Evolutionary conservation across 2,329 filamentous ascomycete genomes (phyloP), one percentile per base, ranked within the genome.

Genomic region (Aspergillus sclerotialis): DNA sequence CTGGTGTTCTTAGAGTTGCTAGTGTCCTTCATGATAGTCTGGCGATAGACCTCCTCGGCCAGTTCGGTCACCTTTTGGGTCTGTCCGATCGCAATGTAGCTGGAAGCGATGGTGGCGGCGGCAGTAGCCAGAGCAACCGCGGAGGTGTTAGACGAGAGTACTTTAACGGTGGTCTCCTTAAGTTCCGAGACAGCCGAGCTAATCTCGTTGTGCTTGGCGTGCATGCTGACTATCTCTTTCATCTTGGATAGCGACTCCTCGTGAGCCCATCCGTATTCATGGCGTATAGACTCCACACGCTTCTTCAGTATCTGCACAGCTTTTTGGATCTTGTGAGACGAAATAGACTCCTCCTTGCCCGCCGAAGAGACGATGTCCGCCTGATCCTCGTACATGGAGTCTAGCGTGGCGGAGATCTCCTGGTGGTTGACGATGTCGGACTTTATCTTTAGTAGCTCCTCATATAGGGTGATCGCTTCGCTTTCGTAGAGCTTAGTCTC

Each of bases 301-400:
- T 56, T 51, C 14, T 38, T 49, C 13, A 58, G 44, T 8, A 62
- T 43, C 19, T 23, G 6, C 17, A 58, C 45, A 4, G 52, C 56
- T 13, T 47, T 50, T 5, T 59, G 46, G 4, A 59, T 34, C 31
- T 63, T 56, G 2, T 42, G 33, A 2, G 49, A 36, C 0, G 49
- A 48, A 23, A 50, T 45, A 0, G 46, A 43, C 28, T 46, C 42
- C 8, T 33, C 32, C 19, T 6, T 23, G 19, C 19, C 10, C 3
- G 45, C 11, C 9, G 9, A 45, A 1, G 45, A 41, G 1, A 49
- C 43, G 3, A 23, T 10, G 7, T 6, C 6, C 7, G 49, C 46
- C 37, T 65, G 55, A 19, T 65, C 57, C 33, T 64, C 63, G 27
- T 62, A 60, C n/a, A 64, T 52, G 2, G 52, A 48, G 15, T 65